A percentile compares a stretch with the other conserved stretches of the same genome.
Evolutionary conservation across 139 green algal species (phyloP).

Genomic region (Chlamydomonas sphaeroides): DNA sequence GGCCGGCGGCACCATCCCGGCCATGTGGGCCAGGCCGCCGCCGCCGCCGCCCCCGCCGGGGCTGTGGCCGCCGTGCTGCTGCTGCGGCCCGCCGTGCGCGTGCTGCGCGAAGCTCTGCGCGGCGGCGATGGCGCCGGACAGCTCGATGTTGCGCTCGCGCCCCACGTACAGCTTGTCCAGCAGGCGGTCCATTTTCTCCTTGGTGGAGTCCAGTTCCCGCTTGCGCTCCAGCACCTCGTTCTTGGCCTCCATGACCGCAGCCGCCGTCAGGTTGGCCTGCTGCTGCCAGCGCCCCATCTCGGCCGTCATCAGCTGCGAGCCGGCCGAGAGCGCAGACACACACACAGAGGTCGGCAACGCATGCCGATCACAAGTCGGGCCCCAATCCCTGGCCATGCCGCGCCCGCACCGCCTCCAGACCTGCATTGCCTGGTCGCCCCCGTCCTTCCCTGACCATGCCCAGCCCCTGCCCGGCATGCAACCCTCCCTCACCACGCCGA

Average conservation of each 20-base stretch:
- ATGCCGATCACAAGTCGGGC: too few relatives aligned
- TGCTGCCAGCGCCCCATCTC: conserved; percentile 70
- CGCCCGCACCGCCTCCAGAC: too few relatives aligned
- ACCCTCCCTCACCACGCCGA: too few relatives aligned
- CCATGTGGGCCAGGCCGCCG: conserved; percentile 33
- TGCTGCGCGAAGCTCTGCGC: conserved; percentile 37
- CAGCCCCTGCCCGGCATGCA: too few relatives aligned
- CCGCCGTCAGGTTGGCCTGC: conserved; percentile 67
- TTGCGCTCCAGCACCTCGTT: conserved; percentile 80
- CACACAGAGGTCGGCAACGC: too few relatives aligned
- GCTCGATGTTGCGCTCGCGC: conserved; percentile 68
- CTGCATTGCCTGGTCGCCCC: too few relatives aligned
- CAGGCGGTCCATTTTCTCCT: conserved; percentile 80
- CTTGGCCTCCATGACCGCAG: conserved; percentile 77
- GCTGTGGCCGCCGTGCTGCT: neutral
- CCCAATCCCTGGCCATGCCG: too few relatives aligned
- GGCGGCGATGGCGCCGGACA: conserved; percentile 64
- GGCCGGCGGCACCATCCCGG: conserved; percentile 24
- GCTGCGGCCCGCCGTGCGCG: neutral
- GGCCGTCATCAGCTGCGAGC: conserved; percentile 6
- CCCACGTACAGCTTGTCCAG: conserved; percentile 76
- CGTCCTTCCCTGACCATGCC: too few relatives aligned
- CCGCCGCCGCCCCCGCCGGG: neutral
- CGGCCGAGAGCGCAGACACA: neutral
- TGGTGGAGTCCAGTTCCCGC: conserved; percentile 76